Conservation (phyloP, 257 asterid genomes). For the Capsicum chinense region DNA sequence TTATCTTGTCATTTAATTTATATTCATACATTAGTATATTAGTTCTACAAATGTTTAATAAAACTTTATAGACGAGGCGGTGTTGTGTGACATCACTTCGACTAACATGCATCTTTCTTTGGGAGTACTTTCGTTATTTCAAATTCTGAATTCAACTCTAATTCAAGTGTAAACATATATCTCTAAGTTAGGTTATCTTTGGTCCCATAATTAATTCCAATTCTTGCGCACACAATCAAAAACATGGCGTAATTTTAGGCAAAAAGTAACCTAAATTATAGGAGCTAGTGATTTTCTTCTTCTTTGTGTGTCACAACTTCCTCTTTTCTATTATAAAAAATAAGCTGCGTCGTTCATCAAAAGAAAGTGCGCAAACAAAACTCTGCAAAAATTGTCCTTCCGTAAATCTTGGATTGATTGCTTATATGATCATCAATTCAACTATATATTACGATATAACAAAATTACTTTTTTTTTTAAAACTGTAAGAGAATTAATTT, state of each 20-base stretch:
- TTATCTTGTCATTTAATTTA: no score
- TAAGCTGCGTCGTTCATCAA: neutral
- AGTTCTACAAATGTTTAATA: no score
- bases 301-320: neutral
- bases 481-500: no score
- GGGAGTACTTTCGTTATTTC: neutral
- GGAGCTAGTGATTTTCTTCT: neutral
- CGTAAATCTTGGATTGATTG: no score
- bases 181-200: slow-evolving; percentile 26
- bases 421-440: no score
- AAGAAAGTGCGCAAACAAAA: neutral
- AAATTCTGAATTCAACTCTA: no score
- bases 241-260: neutral
- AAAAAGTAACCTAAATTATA: neutral
- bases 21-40: no score
- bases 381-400: neutral
- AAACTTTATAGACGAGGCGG: neutral
- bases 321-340: neutral
- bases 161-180: slow-evolving; percentile 53
- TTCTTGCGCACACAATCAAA: neutral
- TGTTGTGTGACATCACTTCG: neutral
- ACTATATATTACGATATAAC: no score
- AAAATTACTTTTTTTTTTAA: no score
- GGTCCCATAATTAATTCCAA: neutral
- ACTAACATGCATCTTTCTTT: neutral